Conservation (phyloP, 345 rosid genomes). For the Populus davidiana region DNA sequence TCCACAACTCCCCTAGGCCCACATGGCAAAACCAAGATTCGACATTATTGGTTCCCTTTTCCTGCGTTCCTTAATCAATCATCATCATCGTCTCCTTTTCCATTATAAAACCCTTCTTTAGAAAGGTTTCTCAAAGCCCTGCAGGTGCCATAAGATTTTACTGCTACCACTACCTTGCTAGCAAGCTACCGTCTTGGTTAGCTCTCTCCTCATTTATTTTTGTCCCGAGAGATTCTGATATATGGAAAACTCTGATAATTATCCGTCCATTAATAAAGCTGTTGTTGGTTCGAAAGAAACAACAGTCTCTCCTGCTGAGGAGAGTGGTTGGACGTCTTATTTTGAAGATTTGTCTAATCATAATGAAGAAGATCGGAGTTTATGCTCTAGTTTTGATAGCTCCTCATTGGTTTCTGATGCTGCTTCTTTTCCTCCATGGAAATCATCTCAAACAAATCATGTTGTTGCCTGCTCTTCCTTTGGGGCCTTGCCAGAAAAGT, state of each 20-base stretch:
- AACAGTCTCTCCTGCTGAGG: conserved; percentile 35
- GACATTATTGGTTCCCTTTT: conserved; percentile 26
- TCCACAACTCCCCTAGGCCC: conserved; percentile 40
- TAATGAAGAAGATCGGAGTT: conserved; percentile 13
- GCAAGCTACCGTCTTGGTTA: not conserved
- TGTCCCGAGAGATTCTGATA: conserved; percentile 1
- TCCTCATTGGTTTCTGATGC: conserved; percentile 78
- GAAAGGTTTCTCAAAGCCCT: not conserved
- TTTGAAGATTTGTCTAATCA: conserved; percentile 59
- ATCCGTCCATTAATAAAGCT: conserved; percentile 19
- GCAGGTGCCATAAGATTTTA: not conserved
- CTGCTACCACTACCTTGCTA: not conserved
- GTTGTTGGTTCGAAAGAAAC: conserved; percentile 10
- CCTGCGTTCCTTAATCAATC: conserved; percentile 15
- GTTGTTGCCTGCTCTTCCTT: conserved; percentile 14
- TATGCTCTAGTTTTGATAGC: conserved; percentile 38
- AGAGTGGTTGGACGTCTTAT: conserved; percentile 91
- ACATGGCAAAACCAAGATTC: conserved; percentile 30
- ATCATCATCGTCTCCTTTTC: not conserved
- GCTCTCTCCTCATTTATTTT: not conserved
- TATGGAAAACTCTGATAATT: conserved; percentile 26
- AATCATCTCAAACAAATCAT: conserved; percentile 6
- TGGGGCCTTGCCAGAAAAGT: conserved; percentile 31
- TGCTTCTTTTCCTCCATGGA: conserved; percentile 52
- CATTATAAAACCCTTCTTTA: conserved; percentile 7